Evolutionary conservation across 768 basidiomycete species (phyloP).

Genomic region (Serendipita sp.): DNA sequence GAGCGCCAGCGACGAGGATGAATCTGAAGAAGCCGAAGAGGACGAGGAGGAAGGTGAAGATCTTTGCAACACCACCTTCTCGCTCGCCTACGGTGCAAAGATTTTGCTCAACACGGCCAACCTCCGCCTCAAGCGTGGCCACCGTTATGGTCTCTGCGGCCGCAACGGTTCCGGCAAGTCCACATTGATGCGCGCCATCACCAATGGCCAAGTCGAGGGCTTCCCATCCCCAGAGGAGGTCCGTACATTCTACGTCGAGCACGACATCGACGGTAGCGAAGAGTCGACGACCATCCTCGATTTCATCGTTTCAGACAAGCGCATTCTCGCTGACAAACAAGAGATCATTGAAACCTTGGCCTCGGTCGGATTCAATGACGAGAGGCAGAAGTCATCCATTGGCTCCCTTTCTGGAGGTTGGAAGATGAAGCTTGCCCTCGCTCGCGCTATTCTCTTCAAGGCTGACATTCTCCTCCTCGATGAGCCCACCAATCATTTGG

Average conservation of each 20-base stretch:
- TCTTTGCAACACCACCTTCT: slow-evolving; percentile 98
- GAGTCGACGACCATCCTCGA: slow-evolving; percentile 78
- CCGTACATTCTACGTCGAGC: slow-evolving; percentile 98
- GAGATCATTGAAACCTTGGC: slow-evolving; percentile 71
- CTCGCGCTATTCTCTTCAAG: slow-evolving; percentile 94
- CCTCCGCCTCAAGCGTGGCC: slow-evolving; percentile 94
- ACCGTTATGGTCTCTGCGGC: slow-evolving; percentile 96
- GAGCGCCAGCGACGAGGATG: slow-evolving; percentile 63
- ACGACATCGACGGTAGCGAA: slow-evolving; percentile 94
- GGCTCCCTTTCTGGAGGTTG: slow-evolving; percentile 93
- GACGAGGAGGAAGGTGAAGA: slow-evolving; percentile 98
- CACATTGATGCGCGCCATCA: slow-evolving; percentile 18
- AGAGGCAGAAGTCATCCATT: slow-evolving; percentile 71
- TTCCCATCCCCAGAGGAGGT: slow-evolving; percentile 96
- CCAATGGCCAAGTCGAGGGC: slow-evolving; percentile 71
- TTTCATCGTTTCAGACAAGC: slow-evolving; percentile 76
- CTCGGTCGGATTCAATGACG: slow-evolving; percentile 82
- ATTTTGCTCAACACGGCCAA: slow-evolving; percentile 92
- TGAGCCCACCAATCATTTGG: slow-evolving; percentile 93
- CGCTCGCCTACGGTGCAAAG: slow-evolving; percentile 96
- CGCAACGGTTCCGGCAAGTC: slow-evolving; percentile 81
- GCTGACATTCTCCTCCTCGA: slow-evolving; percentile 93
- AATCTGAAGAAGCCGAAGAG: slow-evolving; percentile 50
- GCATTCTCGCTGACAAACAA: slow-evolving; percentile 49
- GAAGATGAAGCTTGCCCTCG: slow-evolving; percentile 99